These are phyloP conservation scores for Antrodiella citrinella DNA, from an alignment of 768 basidiomycete species.

Conservation along the genomic window DNA sequence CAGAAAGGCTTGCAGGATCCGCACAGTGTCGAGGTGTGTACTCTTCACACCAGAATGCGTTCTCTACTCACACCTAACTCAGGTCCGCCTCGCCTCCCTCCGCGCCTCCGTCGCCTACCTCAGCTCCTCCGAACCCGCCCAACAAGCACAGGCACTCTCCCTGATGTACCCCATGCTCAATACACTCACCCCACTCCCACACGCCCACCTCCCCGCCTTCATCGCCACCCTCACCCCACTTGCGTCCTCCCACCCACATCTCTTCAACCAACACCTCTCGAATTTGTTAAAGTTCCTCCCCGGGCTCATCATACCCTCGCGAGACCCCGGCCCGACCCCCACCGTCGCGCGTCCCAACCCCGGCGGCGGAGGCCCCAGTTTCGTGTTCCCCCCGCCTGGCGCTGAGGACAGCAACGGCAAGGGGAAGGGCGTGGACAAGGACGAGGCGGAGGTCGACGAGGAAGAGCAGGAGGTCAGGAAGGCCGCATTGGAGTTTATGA, in stretches of 20 bases:
- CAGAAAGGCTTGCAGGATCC: conserved; percentile 61
- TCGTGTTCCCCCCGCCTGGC: conserved; percentile 30
- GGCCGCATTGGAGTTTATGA: conserved; percentile 76
- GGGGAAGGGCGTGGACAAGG: conserved; percentile 20
- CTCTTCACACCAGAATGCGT: too few species aligned
- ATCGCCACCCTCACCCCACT: conserved; percentile 65
- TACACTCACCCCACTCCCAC: conserved; percentile 54
- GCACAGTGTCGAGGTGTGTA: conserved; percentile 54
- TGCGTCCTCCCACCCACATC: conserved; percentile 51
- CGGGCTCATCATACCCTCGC: conserved; percentile 58
- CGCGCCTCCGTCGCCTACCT: conserved; percentile 65
- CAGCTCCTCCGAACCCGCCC: conserved; percentile 47
- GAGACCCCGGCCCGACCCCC: conserved; percentile 45
- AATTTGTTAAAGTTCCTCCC: conserved; percentile 66
- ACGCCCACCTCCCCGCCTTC: conserved; percentile 52
- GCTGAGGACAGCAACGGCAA: conserved; percentile 21
- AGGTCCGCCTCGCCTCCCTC: conserved; percentile 72
- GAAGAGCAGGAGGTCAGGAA: conserved; percentile 63
- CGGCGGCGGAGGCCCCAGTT: conserved; percentile 23
- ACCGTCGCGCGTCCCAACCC: conserved; percentile 41
- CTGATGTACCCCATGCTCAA: conserved; percentile 69
- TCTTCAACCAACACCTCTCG: conserved; percentile 70
- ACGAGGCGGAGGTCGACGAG: conserved; percentile 38
- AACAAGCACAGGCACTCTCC: conserved; percentile 51
- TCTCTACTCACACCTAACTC: too few species aligned